phyloP scores from a whole-genome alignment of 345 rosid species.

The Lagerstroemia speciosa region DNA sequence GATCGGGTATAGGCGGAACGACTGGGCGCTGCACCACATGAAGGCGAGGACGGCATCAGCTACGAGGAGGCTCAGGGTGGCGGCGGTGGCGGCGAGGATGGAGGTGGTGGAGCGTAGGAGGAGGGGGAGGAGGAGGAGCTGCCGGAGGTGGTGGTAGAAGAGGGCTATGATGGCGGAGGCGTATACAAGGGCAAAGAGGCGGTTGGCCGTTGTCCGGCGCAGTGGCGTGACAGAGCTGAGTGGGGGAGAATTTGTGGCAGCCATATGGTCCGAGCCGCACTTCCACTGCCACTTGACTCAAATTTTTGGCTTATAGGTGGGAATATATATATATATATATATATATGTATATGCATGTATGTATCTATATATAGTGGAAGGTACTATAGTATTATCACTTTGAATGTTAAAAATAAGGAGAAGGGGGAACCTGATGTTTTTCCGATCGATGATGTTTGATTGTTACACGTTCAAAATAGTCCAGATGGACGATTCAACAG shows the following conservation, averaged over 20 bases:
- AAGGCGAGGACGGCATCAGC: conserved; percentile 60
- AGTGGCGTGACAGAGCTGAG: conserved; percentile 32
- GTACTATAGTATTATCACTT: no score
- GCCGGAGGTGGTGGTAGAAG: conserved; percentile 33
- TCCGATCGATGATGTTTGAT: no score
- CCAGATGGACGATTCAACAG: no score
- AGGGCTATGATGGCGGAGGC: conserved; percentile 40
- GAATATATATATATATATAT: no score
- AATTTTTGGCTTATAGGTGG: not conserved
- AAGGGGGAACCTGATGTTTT: no score
- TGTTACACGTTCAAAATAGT: no score
- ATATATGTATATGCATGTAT: no score
- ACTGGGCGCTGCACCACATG: conserved; percentile 41
- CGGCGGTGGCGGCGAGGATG: conserved; percentile 8
- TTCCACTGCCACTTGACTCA: not conserved
- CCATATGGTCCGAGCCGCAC: not conserved
- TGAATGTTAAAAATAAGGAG: no score
- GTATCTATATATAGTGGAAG: no score
- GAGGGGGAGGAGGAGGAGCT: no score
- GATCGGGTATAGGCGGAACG: conserved; percentile 33
- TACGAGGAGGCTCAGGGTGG: conserved; percentile 23
- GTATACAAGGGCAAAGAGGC: conserved; percentile 40
- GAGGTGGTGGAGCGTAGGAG: conserved; percentile 27
- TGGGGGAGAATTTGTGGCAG: conserved; percentile 7
- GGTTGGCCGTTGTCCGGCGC: conserved; percentile 31